Conservation (phyloP, 139 green algal species). For the Prasinococcaceae sp. region DNA sequence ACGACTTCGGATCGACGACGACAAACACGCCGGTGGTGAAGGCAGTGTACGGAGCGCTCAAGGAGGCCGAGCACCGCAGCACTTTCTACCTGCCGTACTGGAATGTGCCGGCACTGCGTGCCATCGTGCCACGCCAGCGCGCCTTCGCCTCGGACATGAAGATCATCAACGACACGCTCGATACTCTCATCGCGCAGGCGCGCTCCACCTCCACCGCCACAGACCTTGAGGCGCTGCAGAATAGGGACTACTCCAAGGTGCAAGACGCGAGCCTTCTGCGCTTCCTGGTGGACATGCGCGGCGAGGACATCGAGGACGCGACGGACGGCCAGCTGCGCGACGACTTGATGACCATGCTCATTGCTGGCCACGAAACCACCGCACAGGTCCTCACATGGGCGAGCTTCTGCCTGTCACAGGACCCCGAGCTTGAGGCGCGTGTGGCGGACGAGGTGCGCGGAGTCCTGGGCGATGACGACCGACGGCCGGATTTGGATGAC, state of each 20-base stretch:
- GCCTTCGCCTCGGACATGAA: slow-evolving; percentile 43
- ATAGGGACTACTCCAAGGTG: slow-evolving; percentile 44
- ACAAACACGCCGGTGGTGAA: slow-evolving; percentile 83
- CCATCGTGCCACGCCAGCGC: slow-evolving; percentile 49
- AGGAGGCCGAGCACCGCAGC: slow-evolving; percentile 81
- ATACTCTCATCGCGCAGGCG: slow-evolving; percentile 68
- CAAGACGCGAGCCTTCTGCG: slow-evolving; percentile 82
- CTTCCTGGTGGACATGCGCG: slow-evolving; percentile 95
- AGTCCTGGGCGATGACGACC: too few relatives aligned
- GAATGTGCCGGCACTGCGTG: slow-evolving; percentile 38
- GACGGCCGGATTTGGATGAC: too few relatives aligned
- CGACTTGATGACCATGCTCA: slow-evolving; percentile 94
- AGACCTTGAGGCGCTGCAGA: slow-evolving; percentile 34
- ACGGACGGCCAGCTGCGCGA: slow-evolving; percentile 94
- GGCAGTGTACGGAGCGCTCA: slow-evolving; percentile 83
- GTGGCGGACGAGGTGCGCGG: too few relatives aligned
- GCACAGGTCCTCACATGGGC: slow-evolving; percentile 65
- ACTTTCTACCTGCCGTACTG: slow-evolving; percentile 81
- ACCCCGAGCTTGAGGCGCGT: too few relatives aligned
- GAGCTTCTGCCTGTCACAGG: slow-evolving; percentile 29
- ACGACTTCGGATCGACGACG: slow-evolving; percentile 83
- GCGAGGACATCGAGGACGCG: slow-evolving; percentile 66
- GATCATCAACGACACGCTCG: slow-evolving; percentile 60
- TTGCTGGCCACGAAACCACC: slow-evolving; percentile 88
- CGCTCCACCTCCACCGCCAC: too few relatives aligned